Base-by-base conservation (phyloP, 441 rosid genomes). In the Erodium trifolium region DNA sequence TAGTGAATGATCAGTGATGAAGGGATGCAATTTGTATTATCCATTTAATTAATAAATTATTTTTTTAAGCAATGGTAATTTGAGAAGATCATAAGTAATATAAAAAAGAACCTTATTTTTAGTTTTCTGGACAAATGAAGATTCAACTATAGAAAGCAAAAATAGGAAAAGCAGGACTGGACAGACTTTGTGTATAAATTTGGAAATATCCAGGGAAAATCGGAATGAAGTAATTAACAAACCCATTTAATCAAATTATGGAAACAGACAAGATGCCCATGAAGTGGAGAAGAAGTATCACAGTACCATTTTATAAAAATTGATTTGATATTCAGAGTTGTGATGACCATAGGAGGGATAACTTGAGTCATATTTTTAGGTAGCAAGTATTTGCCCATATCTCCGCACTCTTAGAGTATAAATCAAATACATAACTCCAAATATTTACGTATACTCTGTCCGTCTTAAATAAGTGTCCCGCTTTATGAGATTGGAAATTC, bases 1-100 rank as follows among this genome's bases (percentile, higher is more conserved):
- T 18, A 57, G 27, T 17, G 70, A 67, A 59, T 77, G 23, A 66
- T 71, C 39, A 12, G 64, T 73, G 45, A 57, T 3, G 27, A 10
- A 16, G 63, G 12, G 18, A 6, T 17, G 63, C 29, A 57, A 57
- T 23, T 18, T 57, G 63, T 18, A 9, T 17, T 18, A 57, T 57
- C 23, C 29, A 17, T 57, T 17, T 19, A 9, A 57, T 9, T 19
- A 57, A 16, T 57, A 16, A 7, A 19, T 16, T 6, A 57, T 16
- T 6, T 6, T 57, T 57, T 2, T 17, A 55, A 55, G 60, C 60
- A 53, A 53, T 53, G 18, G 1, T 41, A 43, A 9, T 43, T 43
- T 13, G 3, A 43, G 49, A 43, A 43, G 49, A 43, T 43, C 49
- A 10, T 9, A 43, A 10, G 12, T 8, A 43, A 0, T 43, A 12